phyloP scores from a whole-genome alignment of 768 basidiomycete genomes.

The Pholiota microspora region DNA sequence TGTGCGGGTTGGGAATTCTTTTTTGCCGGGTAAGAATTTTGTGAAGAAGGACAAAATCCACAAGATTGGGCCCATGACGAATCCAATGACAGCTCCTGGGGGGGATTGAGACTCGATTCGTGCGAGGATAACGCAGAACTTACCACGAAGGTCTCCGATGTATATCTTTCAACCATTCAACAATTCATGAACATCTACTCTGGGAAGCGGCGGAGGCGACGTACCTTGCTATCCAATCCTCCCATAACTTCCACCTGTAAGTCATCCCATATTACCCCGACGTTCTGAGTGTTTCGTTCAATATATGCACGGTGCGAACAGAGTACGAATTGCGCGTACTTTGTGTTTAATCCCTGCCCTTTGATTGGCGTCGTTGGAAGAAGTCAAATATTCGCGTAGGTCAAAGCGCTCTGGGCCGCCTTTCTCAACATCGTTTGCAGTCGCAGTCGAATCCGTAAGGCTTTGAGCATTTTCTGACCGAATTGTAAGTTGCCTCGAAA shows the following conservation, averaged over 20 bases:
- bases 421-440: slow-evolving; percentile 41
- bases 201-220: no score
- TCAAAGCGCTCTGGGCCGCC: slow-evolving; percentile 46
- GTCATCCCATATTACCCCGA: slow-evolving; percentile 74
- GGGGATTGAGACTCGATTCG: neutral
- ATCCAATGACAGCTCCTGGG: slow-evolving; percentile 49
- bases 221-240: slow-evolving; percentile 53
- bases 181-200: no score
- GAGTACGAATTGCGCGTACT: slow-evolving; percentile 20
- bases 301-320: neutral
- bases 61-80: slow-evolving; percentile 51
- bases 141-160: slow-evolving; percentile 59
- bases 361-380: slow-evolving; percentile 65
- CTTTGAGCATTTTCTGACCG: slow-evolving; percentile 22
- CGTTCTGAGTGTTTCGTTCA: slow-evolving; percentile 38
- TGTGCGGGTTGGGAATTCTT: slow-evolving; percentile 39
- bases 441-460: slow-evolving; percentile 27
- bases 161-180: slow-evolving; percentile 39
- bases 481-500: slow-evolving; percentile 41
- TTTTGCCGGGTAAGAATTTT: slow-evolving; percentile 37
- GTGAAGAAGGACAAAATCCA: slow-evolving; percentile 43
- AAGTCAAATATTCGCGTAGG: slow-evolving; percentile 65
- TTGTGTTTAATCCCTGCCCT: slow-evolving; percentile 69
- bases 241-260: slow-evolving; percentile 62
- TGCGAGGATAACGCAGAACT: slow-evolving; percentile 19